These are phyloP conservation scores for Saposhnikovia divaricata DNA, from an alignment of 129 eudicot species.

Conservation along the genomic window DNA sequence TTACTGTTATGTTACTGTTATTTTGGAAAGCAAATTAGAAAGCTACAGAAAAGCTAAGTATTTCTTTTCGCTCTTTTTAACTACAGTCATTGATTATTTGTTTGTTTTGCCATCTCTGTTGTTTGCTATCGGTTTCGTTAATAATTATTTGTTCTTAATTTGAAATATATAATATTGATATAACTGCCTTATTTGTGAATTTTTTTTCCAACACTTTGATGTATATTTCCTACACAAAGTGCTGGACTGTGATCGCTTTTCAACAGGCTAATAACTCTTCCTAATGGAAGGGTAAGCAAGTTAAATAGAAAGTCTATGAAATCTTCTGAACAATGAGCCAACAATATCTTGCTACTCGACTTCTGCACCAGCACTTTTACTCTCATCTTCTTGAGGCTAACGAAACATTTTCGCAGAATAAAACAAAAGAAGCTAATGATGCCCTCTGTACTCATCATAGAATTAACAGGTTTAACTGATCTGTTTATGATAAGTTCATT, in stretches of 20 bases:
- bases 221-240: conserved; percentile 24
- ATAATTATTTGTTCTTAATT: no score
- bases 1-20: no score
- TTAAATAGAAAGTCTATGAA: conserved; percentile 40
- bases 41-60: no score
- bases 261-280: conserved; percentile 12
- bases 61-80: no score
- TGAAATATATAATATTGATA: no score
- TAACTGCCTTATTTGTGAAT: no score
- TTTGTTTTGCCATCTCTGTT: no score
- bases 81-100: no score
- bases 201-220: conserved; percentile 29
- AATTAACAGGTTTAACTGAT: neutral
- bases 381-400: neutral
- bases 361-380: conserved; percentile 32
- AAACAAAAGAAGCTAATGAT: neutral
- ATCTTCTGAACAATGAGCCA: conserved; percentile 25
- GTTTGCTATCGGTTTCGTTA: no score
- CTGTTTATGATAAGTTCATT: neutral
- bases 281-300: conserved; percentile 34
- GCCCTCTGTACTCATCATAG: neutral
- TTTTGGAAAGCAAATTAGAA: no score
- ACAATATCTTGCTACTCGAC: conserved; percentile 29
- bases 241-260: neutral
- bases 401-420: no score